Evolutionary conservation across 768 basidiomycete species (phyloP).

Genomic region (Trametopsis cervina): DNA sequence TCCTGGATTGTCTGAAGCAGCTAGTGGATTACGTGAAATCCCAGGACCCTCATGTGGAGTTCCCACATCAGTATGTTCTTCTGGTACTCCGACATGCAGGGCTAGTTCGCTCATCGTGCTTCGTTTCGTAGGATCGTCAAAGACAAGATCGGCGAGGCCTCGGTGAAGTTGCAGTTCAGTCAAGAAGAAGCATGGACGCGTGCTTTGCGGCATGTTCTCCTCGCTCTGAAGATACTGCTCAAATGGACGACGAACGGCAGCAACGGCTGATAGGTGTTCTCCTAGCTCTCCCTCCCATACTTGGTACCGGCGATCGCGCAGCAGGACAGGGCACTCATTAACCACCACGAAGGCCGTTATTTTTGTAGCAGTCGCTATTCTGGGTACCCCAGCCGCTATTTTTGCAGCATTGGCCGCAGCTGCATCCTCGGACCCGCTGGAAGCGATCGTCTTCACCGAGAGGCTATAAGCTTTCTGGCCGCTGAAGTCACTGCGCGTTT

Average conservation of each 20-base stretch:
- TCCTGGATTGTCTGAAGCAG: constrained; percentile 91
- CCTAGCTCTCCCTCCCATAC: no score
- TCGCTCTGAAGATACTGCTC: constrained; percentile 81
- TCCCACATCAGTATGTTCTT: constrained; percentile 77
- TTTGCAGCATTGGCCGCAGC: no score
- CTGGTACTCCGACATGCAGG: neutral
- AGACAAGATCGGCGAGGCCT: constrained; percentile 94
- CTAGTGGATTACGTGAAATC: constrained; percentile 80
- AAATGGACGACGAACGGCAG: constrained; percentile 81
- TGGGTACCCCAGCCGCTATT: no score
- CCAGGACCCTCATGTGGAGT: constrained; percentile 65
- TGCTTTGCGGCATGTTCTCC: constrained; percentile 83
- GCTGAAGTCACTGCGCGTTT: no score
- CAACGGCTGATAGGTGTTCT: constrained; percentile 48
- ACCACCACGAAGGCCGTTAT: no score
- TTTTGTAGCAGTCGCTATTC: no score
- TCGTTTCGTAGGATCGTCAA: constrained; percentile 59
- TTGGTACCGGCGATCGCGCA: no score
- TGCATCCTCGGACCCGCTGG: no score
- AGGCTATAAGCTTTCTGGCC: no score
- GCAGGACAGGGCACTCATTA: no score
- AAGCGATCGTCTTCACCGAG: no score
- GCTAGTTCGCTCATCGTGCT: neutral
- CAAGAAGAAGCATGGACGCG: constrained; percentile 97
- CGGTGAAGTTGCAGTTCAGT: constrained; percentile 89